These are phyloP conservation scores for Eimeria tenella DNA, from an alignment of 169 alveolate genomes.

Conservation along the genomic window DNA sequence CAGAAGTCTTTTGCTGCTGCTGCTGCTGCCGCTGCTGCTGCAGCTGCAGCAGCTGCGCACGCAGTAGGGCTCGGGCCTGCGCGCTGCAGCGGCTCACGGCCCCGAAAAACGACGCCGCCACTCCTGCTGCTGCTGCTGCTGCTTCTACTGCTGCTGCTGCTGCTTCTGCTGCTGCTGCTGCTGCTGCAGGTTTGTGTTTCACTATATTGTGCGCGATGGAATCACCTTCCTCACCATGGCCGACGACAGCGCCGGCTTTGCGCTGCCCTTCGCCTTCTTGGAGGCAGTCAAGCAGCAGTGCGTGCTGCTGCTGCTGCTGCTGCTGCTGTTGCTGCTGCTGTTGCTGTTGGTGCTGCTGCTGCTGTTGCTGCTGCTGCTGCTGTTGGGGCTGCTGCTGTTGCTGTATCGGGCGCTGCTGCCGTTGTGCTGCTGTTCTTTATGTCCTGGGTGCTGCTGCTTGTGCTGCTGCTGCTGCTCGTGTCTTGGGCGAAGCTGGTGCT, in stretches of 20 bases:
- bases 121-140: no score
- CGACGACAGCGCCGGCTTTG: slow-evolving; percentile 71
- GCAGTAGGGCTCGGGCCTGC: no score
- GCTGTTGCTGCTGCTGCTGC: not conserved
- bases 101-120: no score
- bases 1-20: no score
- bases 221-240: slow-evolving; percentile 73
- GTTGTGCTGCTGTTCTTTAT: not conserved
- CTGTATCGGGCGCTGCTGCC: not conserved
- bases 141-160: no score
- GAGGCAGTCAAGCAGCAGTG: slow-evolving; percentile 59
- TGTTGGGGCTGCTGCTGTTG: not conserved
- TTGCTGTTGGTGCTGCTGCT: not conserved
- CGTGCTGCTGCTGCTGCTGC: not conserved
- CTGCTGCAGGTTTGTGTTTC: slow-evolving; percentile 50
- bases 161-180: no score
- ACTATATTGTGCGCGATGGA: slow-evolving; percentile 52
- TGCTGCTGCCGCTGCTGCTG: no score
- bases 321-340: not conserved
- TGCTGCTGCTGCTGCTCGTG: not conserved
- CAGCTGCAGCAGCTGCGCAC: no score
- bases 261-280: slow-evolving; percentile 73
- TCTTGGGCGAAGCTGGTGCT: slow-evolving; percentile 24
- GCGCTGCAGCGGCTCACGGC: no score
- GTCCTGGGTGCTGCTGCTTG: not conserved